Evolutionary conservation across 1,139 yeast genomes (phyloP).

Genomic region (Zygosaccharomyces sapae): DNA sequence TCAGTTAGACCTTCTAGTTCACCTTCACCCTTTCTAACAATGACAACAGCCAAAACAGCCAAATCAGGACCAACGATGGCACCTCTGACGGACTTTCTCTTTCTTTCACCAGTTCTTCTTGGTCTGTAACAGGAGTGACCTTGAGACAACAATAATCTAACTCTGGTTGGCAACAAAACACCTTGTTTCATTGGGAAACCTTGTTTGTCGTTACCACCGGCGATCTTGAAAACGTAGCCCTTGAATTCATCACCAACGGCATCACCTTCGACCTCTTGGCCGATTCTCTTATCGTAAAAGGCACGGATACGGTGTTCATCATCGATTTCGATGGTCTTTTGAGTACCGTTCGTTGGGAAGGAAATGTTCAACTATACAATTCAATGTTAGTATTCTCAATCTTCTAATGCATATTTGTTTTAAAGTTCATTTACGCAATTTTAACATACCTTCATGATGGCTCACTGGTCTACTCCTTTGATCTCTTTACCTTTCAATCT

Average conservation of each 20-base stretch:
- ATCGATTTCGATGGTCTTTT: slow-evolving; percentile 94
- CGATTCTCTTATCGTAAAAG: slow-evolving; percentile 99
- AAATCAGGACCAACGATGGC: slow-evolving; percentile 97
- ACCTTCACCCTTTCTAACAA: slow-evolving; percentile 95
- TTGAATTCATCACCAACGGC: slow-evolving; percentile 97
- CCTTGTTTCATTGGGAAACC: slow-evolving; percentile 99
- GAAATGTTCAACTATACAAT: slow-evolving; percentile 84
- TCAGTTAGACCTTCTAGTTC: slow-evolving; percentile 97
- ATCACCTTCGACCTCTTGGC: slow-evolving; percentile 99
- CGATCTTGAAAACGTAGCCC: slow-evolving; percentile 97
- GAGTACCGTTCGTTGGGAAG: slow-evolving; percentile 99
- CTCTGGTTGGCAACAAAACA: slow-evolving; percentile 99
- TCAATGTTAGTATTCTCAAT: slow-evolving; percentile 11
- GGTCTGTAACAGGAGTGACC: slow-evolving; percentile 99
- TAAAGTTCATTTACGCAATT: background rate
- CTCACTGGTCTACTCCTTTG: slow-evolving; percentile 29
- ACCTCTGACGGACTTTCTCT: slow-evolving; percentile 99
- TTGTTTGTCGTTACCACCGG: slow-evolving; percentile 99
- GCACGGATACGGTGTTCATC: slow-evolving; percentile 99
- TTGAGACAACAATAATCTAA: slow-evolving; percentile 86
- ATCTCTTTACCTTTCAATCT: slow-evolving; percentile 5
- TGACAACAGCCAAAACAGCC: slow-evolving; percentile 87
- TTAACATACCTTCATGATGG: slow-evolving; percentile 36
- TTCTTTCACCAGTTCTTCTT: slow-evolving; percentile 99
- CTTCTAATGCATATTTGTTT: background rate